These are phyloP conservation scores for Brassica carinata DNA, from an alignment of 345 rosid species.

Conservation along the genomic window DNA sequence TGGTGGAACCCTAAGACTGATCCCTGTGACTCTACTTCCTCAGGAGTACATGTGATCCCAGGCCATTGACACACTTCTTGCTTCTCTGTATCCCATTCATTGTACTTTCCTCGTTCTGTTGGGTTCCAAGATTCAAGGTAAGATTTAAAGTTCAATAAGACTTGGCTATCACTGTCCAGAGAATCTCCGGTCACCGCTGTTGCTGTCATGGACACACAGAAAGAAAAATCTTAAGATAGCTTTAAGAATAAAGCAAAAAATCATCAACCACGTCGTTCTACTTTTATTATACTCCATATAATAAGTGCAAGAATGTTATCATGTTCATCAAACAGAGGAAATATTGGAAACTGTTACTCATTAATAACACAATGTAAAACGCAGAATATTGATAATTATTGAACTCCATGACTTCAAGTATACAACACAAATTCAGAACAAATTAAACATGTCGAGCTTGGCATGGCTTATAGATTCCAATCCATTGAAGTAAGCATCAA, in stretches of 20 bases:
- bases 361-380: neutral
- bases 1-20: neutral
- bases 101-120: neutral
- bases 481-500: neutral
- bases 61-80: neutral
- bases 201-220: neutral
- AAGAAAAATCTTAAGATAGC: neutral
- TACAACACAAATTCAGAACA: neutral
- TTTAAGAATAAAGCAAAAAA: too few relatives aligned
- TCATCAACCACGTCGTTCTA: neutral
- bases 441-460: neutral
- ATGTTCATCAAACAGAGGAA: neutral
- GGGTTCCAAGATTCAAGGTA: neutral
- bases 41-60: neutral
- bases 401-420: neutral
- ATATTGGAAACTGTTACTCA: too few relatives aligned
- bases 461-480: too few relatives aligned
- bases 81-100: neutral
- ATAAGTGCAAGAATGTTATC: neutral
- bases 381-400: neutral
- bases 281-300: neutral
- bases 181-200: neutral
- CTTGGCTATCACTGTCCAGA: neutral
- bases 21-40: neutral
- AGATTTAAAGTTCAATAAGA: neutral